These are phyloP conservation scores for Fusarium sp. DNA, from an alignment of 2,329 filamentous ascomycete species.

Conservation along the genomic window DNA sequence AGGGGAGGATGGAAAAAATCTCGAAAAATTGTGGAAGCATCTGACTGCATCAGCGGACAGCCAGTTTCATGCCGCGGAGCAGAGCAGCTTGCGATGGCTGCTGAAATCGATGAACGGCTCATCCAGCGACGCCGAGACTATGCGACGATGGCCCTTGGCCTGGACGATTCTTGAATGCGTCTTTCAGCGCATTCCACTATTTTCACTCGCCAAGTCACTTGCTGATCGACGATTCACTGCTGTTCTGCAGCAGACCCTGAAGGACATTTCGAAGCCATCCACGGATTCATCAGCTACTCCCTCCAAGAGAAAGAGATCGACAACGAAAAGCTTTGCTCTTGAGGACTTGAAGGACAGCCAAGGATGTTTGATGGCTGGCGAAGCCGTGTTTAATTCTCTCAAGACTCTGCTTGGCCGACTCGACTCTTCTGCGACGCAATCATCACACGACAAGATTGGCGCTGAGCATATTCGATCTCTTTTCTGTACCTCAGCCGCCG, in stretches of 20 bases:
- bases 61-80: constrained; percentile 65
- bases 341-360: constrained; percentile 52
- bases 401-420: constrained; percentile 60
- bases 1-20: constrained; percentile 58
- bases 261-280: constrained; percentile 62
- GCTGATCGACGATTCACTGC: constrained; percentile 75
- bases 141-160: constrained; percentile 66
- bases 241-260: constrained; percentile 74
- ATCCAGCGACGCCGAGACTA: constrained; percentile 59
- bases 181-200: constrained; percentile 73
- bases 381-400: constrained; percentile 61
- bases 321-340: constrained; percentile 52
- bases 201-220: constrained; percentile 77
- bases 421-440: constrained; percentile 47
- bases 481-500: constrained; percentile 62
- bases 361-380: constrained; percentile 59
- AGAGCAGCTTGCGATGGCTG: constrained; percentile 71
- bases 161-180: constrained; percentile 73
- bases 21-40: constrained; percentile 61
- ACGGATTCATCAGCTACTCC: constrained; percentile 42
- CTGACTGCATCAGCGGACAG: constrained; percentile 57
- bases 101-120: constrained; percentile 69
- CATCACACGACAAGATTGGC: constrained; percentile 62
- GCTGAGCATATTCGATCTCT: constrained; percentile 69
- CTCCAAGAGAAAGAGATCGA: constrained; percentile 61